Base-by-base conservation (phyloP, 2,329 filamentous ascomycete genomes). In the Cercospora beticola region DNA sequence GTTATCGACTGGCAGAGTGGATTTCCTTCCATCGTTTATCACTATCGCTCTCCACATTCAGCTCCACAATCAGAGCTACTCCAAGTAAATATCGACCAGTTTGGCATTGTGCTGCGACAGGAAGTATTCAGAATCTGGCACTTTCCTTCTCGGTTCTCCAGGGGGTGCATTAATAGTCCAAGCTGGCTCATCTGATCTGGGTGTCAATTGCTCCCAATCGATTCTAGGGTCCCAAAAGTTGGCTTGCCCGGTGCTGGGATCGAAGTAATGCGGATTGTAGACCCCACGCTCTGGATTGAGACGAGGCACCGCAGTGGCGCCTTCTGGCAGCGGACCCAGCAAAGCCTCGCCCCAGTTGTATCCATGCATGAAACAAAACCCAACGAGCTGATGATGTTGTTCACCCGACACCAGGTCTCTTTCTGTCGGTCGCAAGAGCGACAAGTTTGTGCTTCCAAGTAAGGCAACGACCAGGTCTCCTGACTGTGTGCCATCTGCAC, bases 171-270 rank as follows among this genome's bases (percentile, higher is more conserved):
- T 52, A 18, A 69, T 62, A n/a, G 64, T 69, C 14, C 40, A 59
- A 5, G 63, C 36, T 4, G 26, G n/a, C 40, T 60, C 67, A 26
- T 52, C 49, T n/a, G 58, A 14, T 12, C 23, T 40, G 21, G 63
- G 33, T 18, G 23, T 59, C 4, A 63, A 23, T 4, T 31, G 23
- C 1, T 49, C 40, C 67, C 67, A 69, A n/a, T 69, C 60, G 21
- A 69, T 63, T 49, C 67, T 66, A 5, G 67, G 67, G 28, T 69
- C 67, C 67, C 67, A 69, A 40, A 63, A 69, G 10, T 28, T 60
- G 18, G 6, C 23, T 26, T 59, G 14, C 1, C 36, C 67, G 31
- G 59, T 66, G 8, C 18, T 30, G 12, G 28, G n/a, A 31, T 66
- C 36, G 2, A 40, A 18, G 31, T 56, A 69, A 18, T 63, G 59